phyloP scores from a whole-genome alignment of 192 early-diverging fungal genomes.

The Backusella liffmaniae region DNA sequence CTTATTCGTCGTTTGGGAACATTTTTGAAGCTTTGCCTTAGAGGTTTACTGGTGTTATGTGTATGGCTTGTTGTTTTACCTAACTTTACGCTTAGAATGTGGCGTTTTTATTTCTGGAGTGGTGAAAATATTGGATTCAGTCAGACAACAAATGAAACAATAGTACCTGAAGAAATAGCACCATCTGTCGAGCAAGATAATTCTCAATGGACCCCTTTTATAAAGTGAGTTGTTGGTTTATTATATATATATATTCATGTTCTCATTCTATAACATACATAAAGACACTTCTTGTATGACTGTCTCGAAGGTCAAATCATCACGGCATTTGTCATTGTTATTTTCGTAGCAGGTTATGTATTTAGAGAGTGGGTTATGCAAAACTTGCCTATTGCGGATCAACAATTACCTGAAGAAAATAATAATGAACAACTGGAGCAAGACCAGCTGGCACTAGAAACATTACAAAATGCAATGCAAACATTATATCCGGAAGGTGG shows the following conservation, averaged over 20 bases:
- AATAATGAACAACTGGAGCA: conserved; percentile 8
- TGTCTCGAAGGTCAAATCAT: conserved; percentile 88
- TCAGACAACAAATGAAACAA: not conserved
- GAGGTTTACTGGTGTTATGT: conserved; percentile 62
- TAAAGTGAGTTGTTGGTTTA: not conserved
- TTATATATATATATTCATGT: not conserved
- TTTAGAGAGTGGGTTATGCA: conserved; percentile 88
- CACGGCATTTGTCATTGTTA: conserved; percentile 67
- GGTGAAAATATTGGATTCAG: conserved; percentile 54
- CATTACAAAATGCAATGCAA: conserved; percentile 21
- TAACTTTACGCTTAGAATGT: conserved; percentile 79
- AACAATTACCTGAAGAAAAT: conserved; percentile 7
- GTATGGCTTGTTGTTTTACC: conserved; percentile 86
- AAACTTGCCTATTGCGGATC: conserved; percentile 49
- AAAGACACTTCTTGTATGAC: conserved; percentile 55
- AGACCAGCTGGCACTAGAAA: conserved; percentile 20
- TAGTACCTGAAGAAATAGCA: conserved; percentile 1
- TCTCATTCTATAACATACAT: not conserved
- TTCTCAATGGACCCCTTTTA: conserved; percentile 8
- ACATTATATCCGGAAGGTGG: not conserved
- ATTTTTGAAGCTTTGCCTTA: conserved; percentile 39
- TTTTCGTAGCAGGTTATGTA: conserved; percentile 78
- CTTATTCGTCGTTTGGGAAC: not conserved
- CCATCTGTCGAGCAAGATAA: not conserved
- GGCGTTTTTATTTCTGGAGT: conserved; percentile 84